phyloP scores from a whole-genome alignment of 2,329 filamentous ascomycete genomes.

The Fusarium verrucosum region DNA sequence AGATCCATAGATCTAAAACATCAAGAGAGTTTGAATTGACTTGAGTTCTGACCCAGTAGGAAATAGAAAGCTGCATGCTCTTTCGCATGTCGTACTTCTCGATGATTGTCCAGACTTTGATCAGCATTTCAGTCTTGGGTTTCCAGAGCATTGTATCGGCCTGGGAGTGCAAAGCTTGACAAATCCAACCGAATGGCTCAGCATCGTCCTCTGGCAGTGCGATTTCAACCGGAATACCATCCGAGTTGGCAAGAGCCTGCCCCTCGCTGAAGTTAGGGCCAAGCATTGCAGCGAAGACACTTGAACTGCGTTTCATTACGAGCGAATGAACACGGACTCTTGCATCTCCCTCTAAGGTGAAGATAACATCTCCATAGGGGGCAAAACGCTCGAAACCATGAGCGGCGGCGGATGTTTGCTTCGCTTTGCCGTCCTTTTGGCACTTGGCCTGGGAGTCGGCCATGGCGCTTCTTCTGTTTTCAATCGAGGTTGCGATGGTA shows the following conservation, averaged over 20 bases:
- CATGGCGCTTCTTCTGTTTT: neutral
- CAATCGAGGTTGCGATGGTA: neutral
- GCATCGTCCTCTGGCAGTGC: neutral
- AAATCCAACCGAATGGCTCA: neutral
- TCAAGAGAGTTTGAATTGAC: neutral
- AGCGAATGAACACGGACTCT: neutral
- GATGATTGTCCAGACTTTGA: neutral
- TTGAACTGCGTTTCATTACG: neutral
- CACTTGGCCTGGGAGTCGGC: neutral
- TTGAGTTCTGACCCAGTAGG: neutral
- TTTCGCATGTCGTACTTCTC: slow-evolving; percentile 12
- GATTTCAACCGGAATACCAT: neutral
- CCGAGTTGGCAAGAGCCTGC: neutral
- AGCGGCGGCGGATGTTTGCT: accelerated
- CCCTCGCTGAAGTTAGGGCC: slow-evolving; percentile 7
- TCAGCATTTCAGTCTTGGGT: neutral
- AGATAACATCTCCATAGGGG: neutral
- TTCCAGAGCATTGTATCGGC: neutral
- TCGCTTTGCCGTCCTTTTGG: neutral
- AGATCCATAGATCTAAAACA: neutral
- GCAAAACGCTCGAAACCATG: neutral
- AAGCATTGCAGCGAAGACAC: slow-evolving; percentile 5
- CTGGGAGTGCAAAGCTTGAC: slow-evolving; percentile 1
- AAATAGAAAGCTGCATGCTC: slow-evolving; percentile 4
- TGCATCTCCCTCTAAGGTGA: neutral